Evolutionary conservation across 2,329 filamentous ascomycete genomes (phyloP).

Genomic region (Aspergillus fumigatiaffinis): DNA sequence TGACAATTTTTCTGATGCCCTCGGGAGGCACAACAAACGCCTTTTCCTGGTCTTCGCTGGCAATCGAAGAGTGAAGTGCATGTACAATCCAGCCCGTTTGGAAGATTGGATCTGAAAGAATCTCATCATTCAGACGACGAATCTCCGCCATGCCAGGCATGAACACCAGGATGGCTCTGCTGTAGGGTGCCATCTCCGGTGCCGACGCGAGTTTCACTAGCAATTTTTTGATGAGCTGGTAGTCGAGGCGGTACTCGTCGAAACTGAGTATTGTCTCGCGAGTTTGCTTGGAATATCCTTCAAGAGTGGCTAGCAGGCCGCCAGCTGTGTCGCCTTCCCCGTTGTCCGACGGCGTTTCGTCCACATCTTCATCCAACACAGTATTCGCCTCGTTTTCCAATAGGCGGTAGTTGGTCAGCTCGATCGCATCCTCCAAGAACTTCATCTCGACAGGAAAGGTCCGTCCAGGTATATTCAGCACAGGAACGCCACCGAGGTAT

Average conservation of each 20-base stretch:
- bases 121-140: slow-evolving; percentile 77
- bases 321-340: slow-evolving; percentile 50
- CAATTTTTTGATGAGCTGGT: slow-evolving; percentile 76
- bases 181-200: slow-evolving; percentile 64
- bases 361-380: slow-evolving; percentile 44
- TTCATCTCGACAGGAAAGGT: slow-evolving; percentile 88
- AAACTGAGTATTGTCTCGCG: slow-evolving; percentile 69
- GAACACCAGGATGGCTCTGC: slow-evolving; percentile 90
- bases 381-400: slow-evolving; percentile 53
- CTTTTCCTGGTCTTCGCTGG: slow-evolving; percentile 91
- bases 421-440: slow-evolving; percentile 89
- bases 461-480: slow-evolving; percentile 85
- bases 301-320: slow-evolving; percentile 62
- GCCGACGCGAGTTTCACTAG: slow-evolving; percentile 71
- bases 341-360: slow-evolving; percentile 43
- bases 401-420: slow-evolving; percentile 71
- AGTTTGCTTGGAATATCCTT: slow-evolving; percentile 72
- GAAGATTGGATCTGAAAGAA: slow-evolving; percentile 74
- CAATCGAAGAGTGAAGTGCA: slow-evolving; percentile 88
- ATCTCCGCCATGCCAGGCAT: slow-evolving; percentile 94
- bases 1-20: slow-evolving; percentile 84
- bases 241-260: slow-evolving; percentile 90
- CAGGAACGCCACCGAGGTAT: slow-evolving; percentile 79
- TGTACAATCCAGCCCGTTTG: slow-evolving; percentile 77
- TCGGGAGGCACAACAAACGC: slow-evolving; percentile 82